Conservation (phyloP, 306 rosid species). For the Nissolia schottii region DNA sequence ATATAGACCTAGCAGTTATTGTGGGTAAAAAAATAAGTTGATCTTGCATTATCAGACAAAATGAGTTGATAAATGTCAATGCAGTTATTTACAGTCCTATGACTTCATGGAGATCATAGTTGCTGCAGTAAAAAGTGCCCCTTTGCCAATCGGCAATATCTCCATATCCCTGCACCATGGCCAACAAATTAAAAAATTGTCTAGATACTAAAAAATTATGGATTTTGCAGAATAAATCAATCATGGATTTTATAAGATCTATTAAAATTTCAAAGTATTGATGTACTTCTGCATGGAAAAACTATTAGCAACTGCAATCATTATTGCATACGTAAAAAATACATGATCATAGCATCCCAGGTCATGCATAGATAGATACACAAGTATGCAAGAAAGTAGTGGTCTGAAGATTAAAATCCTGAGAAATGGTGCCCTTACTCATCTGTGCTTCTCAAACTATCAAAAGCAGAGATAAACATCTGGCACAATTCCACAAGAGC, state of each 20-base stretch:
- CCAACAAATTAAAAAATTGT: background rate
- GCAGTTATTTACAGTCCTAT: conserved; percentile 11
- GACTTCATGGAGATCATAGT: conserved; percentile 46
- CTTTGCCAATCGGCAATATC: conserved; percentile 53
- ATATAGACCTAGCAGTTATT: background rate
- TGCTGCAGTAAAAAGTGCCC: conserved; percentile 72
- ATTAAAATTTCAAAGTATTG: background rate
- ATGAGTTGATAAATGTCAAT: background rate
- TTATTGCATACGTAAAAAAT: background rate
- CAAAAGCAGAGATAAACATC: conserved; percentile 57
- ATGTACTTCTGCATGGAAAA: background rate
- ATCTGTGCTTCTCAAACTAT: conserved; percentile 47
- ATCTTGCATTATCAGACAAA: background rate
- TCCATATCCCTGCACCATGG: conserved; percentile 54
- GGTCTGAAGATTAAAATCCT: background rate
- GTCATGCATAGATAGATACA: background rate
- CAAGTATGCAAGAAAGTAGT: background rate
- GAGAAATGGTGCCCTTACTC: conserved; percentile 48
- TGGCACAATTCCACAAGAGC: conserved; percentile 50
- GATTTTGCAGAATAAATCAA: background rate
- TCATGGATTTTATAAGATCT: background rate
- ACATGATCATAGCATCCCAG: background rate
- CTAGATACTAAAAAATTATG: background rate
- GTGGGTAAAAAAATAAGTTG: background rate
- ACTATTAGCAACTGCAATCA: background rate